A percentile compares a stretch with the other conserved stretches of the same genome.
Conservation (phyloP, 176 grass and related monocot genomes). For the Typha latifolia region DNA sequence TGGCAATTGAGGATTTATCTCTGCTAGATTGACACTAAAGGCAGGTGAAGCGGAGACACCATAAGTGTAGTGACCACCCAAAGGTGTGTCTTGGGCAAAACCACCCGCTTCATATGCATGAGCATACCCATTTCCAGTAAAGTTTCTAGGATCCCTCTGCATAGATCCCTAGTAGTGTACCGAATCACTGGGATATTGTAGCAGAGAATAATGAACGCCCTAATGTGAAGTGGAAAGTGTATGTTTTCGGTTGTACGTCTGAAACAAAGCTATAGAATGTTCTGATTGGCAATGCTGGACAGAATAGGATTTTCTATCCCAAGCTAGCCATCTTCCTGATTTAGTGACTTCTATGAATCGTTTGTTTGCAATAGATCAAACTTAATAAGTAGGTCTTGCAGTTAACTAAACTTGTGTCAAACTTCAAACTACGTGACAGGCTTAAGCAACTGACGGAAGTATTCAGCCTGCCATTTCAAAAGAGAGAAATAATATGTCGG, state of each 20-base stretch:
- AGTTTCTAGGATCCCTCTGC: conserved; percentile 51
- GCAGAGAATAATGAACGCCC: neutral
- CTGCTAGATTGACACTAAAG: conserved; percentile 7
- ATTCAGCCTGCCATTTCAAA: conserved; percentile 54
- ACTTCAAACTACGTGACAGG: conserved; percentile 66
- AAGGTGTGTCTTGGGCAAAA: conserved; percentile 14
- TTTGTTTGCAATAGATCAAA: neutral
- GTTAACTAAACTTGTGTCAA: conserved; percentile 8
- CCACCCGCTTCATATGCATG: conserved; percentile 30
- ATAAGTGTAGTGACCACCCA: conserved; percentile 22
- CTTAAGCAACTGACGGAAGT: conserved; percentile 95
- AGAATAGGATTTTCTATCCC: conserved; percentile 26
- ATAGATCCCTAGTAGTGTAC: conserved; percentile 22
- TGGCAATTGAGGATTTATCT: conserved; percentile 20
- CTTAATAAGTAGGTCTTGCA: too few species aligned
- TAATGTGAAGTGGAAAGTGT: neutral
- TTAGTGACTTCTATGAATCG: conserved; percentile 6
- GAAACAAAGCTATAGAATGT: conserved; percentile 4
- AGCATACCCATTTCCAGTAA: conserved; percentile 28
- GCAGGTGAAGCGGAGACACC: conserved; percentile 20
- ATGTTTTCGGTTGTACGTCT: neutral
- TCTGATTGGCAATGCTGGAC: conserved; percentile 15
- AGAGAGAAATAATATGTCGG: conserved; percentile 14
- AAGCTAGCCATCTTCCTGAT: conserved; percentile 30
- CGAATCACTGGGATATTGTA: neutral